Evolutionary conservation across 1,139 yeast species (phyloP).

Genomic region (Suhomyces choctaworum): DNA sequence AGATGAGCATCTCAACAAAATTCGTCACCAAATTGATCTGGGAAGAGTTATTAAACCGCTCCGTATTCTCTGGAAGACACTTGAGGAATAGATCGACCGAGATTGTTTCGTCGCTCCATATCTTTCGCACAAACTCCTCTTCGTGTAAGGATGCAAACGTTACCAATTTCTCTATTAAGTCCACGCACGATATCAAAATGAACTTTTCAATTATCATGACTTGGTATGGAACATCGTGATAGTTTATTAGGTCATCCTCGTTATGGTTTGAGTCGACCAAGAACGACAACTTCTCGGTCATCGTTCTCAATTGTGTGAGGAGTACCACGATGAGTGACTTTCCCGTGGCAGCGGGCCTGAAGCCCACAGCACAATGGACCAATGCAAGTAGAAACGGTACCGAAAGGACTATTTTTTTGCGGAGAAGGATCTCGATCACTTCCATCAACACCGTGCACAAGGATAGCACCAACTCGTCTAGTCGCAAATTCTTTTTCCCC

Average conservation of each 20-base stretch:
- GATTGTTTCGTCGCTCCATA: slow-evolving; percentile 29
- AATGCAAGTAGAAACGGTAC: slow-evolving; percentile 58
- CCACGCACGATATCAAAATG: slow-evolving; percentile 51
- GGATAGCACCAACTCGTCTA: slow-evolving; percentile 44
- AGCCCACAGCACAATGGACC: slow-evolving; percentile 52
- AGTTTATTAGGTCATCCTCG: slow-evolving; percentile 37
- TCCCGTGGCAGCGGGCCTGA: slow-evolving; percentile 58
- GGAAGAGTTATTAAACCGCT: slow-evolving; percentile 36
- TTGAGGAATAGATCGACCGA: slow-evolving; percentile 26
- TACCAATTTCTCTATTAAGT: slow-evolving; percentile 49
- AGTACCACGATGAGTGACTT: slow-evolving; percentile 27
- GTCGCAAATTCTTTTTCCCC: slow-evolving; percentile 40
- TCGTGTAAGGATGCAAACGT: slow-evolving; percentile 29
- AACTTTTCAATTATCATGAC: slow-evolving; percentile 50
- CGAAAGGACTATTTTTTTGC: slow-evolving; percentile 30
- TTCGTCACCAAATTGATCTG: slow-evolving; percentile 42
- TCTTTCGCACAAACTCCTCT: slow-evolving; percentile 17
- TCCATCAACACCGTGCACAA: slow-evolving; percentile 44
- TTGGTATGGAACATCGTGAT: slow-evolving; percentile 42
- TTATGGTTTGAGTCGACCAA: slow-evolving; percentile 30
- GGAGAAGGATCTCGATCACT: slow-evolving; percentile 29
- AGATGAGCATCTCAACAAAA: slow-evolving; percentile 41
- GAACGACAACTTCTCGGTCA: slow-evolving; percentile 24
- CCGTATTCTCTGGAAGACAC: slow-evolving; percentile 42
- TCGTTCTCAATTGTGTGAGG: slow-evolving; percentile 19